Conservation (phyloP, 257 asterid genomes). For the Solanum medicagineum region DNA sequence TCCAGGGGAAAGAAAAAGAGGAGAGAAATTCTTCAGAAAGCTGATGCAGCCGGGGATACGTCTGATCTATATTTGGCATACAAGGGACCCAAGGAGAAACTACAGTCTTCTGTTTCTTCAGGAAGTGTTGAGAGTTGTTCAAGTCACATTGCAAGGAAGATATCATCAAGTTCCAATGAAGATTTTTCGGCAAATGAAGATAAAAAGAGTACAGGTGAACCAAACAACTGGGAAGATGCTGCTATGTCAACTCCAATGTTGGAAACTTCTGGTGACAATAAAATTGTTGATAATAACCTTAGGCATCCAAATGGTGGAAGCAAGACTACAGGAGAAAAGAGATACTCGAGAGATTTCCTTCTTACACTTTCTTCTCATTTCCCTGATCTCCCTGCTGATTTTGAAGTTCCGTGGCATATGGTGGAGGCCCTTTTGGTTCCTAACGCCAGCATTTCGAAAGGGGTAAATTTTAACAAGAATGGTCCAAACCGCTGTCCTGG, state of each 20-base stretch:
- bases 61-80: slow-evolving; percentile 9
- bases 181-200: slow-evolving; percentile 1
- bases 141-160: background rate
- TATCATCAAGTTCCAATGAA: background rate
- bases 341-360: slow-evolving; percentile 18
- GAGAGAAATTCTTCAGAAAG: slow-evolving; percentile 8
- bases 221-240: slow-evolving; percentile 17
- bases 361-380: slow-evolving; percentile 7
- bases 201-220: slow-evolving; percentile 6
- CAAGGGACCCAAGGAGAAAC: slow-evolving; percentile 11
- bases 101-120: slow-evolving; percentile 3
- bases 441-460: background rate
- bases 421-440: slow-evolving; percentile 3
- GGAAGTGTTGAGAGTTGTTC: slow-evolving; percentile 1
- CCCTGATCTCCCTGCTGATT: slow-evolving; percentile 13
- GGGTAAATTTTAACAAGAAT: background rate
- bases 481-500: background rate
- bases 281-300: background rate
- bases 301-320: background rate
- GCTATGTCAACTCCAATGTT: slow-evolving; percentile 4
- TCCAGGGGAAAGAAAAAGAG: slow-evolving; percentile 4
- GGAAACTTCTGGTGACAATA: background rate
- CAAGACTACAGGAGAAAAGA: background rate
- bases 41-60: slow-evolving; percentile 11
- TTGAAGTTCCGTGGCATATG: slow-evolving; percentile 6